phyloP scores from a whole-genome alignment of 2,329 filamentous ascomycete genomes.

The Allantophomopsis cytisporea region DNA sequence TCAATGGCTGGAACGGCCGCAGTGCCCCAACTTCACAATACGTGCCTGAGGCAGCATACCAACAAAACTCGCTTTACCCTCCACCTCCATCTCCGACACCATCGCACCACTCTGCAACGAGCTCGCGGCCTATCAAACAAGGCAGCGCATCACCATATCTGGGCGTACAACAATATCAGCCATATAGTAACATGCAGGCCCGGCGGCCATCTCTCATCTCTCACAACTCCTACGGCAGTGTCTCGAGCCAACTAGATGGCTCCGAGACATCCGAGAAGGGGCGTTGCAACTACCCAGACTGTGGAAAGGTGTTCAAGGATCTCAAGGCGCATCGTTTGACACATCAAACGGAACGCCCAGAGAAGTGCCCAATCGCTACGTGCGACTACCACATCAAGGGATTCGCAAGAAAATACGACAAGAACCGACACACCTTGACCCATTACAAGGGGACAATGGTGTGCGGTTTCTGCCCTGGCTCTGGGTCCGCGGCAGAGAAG shows the following conservation, averaged over 20 bases:
- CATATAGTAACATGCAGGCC: constrained; percentile 15
- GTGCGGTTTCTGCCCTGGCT: constrained; percentile 87
- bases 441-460: constrained; percentile 99
- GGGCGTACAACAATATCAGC: constrained; percentile 8
- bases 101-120: constrained; percentile 12
- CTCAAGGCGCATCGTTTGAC: constrained; percentile 88
- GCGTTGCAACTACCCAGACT: constrained; percentile 41
- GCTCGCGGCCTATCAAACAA: constrained; percentile 11
- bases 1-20: constrained; percentile 15
- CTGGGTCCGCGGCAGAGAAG: constrained; percentile 79
- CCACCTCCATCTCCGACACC: constrained; percentile 14
- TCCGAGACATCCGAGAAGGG: constrained; percentile 18
- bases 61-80: constrained; percentile 14
- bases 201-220: constrained; percentile 14
- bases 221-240: constrained; percentile 15
- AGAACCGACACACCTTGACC: constrained; percentile 89
- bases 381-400: constrained; percentile 93
- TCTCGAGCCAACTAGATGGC: constrained; percentile 16
- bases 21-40: constrained; percentile 4
- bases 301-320: constrained; percentile 46
- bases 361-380: constrained; percentile 87
- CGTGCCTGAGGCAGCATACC: constrained; percentile 9
- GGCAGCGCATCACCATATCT: constrained; percentile 18
- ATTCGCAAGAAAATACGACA: constrained; percentile 94
- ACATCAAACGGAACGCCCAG: constrained; percentile 82